A percentile compares a stretch with the other conserved stretches of the same genome.
These are phyloP conservation scores for Exophiala alcalophila DNA, from an alignment of 2,329 filamentous ascomycete genomes.

Conservation along the genomic window DNA sequence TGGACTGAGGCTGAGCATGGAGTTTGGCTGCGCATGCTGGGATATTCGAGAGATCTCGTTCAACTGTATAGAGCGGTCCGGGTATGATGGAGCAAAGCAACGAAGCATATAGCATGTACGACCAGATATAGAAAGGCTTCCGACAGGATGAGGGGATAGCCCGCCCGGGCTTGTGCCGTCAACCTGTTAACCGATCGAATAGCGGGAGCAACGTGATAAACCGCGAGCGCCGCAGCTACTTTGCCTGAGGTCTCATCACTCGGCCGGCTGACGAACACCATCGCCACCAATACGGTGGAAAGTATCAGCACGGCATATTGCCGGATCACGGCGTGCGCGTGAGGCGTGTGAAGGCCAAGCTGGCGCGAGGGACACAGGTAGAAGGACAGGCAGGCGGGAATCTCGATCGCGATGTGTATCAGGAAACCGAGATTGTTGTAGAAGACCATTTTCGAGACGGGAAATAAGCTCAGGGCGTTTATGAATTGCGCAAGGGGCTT, in stretches of 20 bases:
- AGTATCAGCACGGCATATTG: constrained; percentile 42
- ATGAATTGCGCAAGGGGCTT: too few species aligned
- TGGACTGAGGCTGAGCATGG: constrained; percentile 18
- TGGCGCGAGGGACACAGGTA: constrained; percentile 35
- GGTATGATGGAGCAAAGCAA: constrained; percentile 18
- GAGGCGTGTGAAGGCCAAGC: constrained; percentile 33
- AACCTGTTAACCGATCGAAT: constrained; percentile 31
- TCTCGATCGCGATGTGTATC: constrained; percentile 38
- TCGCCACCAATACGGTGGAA: constrained; percentile 35
- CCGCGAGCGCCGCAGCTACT: constrained; percentile 36
- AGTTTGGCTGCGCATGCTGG: not conserved
- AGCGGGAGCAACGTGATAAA: constrained; percentile 38
- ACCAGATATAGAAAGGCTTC: constrained; percentile 29
- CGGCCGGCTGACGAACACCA: constrained; percentile 33
- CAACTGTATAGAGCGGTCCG: constrained; percentile 8
- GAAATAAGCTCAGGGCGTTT: constrained; percentile 4
- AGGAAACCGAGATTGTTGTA: constrained; percentile 28
- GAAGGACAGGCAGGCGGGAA: constrained; percentile 39
- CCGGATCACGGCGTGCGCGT: constrained; percentile 37
- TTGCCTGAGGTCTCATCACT: constrained; percentile 33
- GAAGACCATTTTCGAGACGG: not conserved
- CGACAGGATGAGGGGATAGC: constrained; percentile 16
- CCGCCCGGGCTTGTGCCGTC: constrained; percentile 13
- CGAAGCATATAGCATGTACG: constrained; percentile 25
- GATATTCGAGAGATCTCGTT: not conserved